These are phyloP conservation scores for Sphagnum contortum DNA, from an alignment of 225 moss, liverwort and hornwort species.

Conservation along the genomic window DNA sequence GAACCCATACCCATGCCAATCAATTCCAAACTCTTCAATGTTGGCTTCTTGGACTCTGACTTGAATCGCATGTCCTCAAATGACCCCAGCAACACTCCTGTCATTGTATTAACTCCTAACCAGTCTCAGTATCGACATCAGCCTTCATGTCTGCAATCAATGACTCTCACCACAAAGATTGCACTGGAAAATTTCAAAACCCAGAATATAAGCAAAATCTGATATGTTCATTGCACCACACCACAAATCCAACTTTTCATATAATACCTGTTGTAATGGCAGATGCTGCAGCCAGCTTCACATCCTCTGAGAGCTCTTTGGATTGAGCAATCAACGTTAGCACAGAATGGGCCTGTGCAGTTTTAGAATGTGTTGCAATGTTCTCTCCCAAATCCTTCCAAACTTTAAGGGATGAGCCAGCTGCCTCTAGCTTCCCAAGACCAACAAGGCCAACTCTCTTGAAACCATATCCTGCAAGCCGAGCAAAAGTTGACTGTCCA, in stretches of 20 bases:
- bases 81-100: constrained; percentile 50
- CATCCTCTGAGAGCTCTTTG: constrained; percentile 17
- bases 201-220: too few species aligned
- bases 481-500: constrained; percentile 58
- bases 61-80: constrained; percentile 88
- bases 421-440: constrained; percentile 47
- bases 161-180: too few species aligned
- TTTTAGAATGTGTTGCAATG: constrained; percentile 41
- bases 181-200: too few species aligned
- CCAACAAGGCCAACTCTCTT: constrained; percentile 83
- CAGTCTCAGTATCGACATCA: too few species aligned
- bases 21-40: constrained; percentile 49
- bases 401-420: constrained; percentile 22
- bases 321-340: constrained; percentile 41
- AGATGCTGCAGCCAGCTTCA: constrained; percentile 34
- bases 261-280: constrained; percentile 26
- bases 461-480: constrained; percentile 60
- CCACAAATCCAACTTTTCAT: not conserved
- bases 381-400: constrained; percentile 79
- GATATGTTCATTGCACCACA: not conserved
- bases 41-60: constrained; percentile 64
- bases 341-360: constrained; percentile 47
- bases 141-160: not conserved
- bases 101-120: not conserved
- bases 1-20: constrained; percentile 48